Base-by-base conservation (phyloP, 179 eudicot species). In the Drosera spatulata region DNA sequence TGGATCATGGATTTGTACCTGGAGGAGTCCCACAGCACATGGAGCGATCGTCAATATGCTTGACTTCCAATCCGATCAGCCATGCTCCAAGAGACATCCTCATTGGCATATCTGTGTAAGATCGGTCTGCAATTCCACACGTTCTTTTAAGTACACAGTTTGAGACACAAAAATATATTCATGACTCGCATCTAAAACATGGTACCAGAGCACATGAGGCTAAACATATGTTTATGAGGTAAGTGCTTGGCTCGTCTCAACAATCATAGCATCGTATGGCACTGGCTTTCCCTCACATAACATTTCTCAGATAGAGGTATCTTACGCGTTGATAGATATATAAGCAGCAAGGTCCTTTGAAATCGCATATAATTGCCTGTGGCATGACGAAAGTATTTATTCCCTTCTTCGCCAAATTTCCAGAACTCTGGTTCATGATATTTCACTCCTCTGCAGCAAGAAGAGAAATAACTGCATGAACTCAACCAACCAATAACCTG, bases 401-500 rank as follows among this genome's bases (percentile, higher is more conserved):
- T 90, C 60, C 97, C 97, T 63, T 87, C 93, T 75, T 87, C 95
- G 56, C 97, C 97, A 37, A 90, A 90, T 77, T 90, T 90, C 97
- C 95, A 90, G 66, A 69, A 81, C 77, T 90, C 97, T 45, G 97
- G 97, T 73, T 90, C 97, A 59, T 90, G 90, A 73, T 90, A 90
- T 70, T 79, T 87, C 39, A 75, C 80, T 50, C 81, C 79, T 67
- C 97, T 90, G 80, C 69, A 64, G 11, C 12, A 41, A 1, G 33
- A 22, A 22, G 33, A 22, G 33, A 22, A 22, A 22, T 22, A 22
- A 22, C 33, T 22, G 33, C 33, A 22, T 22, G 33, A 22, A 22
- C 33, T 22, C 33, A 22, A 22, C 33, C 33, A 22, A 22, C 33
- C 33, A 22, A 22, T 22, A 22, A 22, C 33, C 33, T 22, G 33